Conservation (phyloP, 805 yeast species). For the Hemisphaericaspora nanyangensis region DNA sequence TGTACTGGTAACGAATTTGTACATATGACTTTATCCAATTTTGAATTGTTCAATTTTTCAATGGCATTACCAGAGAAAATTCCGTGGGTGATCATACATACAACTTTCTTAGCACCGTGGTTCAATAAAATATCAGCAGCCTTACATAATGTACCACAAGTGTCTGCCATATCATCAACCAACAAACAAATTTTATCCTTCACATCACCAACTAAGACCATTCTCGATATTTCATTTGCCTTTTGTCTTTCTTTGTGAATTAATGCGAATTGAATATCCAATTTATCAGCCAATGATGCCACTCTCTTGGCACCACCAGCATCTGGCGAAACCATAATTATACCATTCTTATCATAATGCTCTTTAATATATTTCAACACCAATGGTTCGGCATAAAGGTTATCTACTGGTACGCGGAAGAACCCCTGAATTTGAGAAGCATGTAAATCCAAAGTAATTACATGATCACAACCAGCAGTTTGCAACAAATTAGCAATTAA, state of each 20-base stretch:
- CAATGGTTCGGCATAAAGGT: slow-evolving; percentile 79
- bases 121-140: slow-evolving; percentile 73
- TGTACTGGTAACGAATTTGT: slow-evolving; percentile 80
- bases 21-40: slow-evolving; percentile 66
- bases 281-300: slow-evolving; percentile 76
- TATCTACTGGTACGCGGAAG: slow-evolving; percentile 79
- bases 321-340: slow-evolving; percentile 82
- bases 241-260: slow-evolving; percentile 81
- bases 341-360: slow-evolving; percentile 39
- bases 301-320: slow-evolving; percentile 91
- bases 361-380: slow-evolving; percentile 73
- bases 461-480: slow-evolving; percentile 84
- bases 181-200: slow-evolving; percentile 69
- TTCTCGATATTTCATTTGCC: slow-evolving; percentile 78
- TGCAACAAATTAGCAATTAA: slow-evolving; percentile 78
- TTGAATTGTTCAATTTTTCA: slow-evolving; percentile 64
- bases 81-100: slow-evolving; percentile 83
- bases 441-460: slow-evolving; percentile 82
- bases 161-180: slow-evolving; percentile 88
- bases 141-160: slow-evolving; percentile 81
- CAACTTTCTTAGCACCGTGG: slow-evolving; percentile 66
- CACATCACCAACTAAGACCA: slow-evolving; percentile 86
- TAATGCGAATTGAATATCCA: slow-evolving; percentile 77
- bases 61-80: slow-evolving; percentile 73
- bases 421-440: slow-evolving; percentile 90